phyloP scores from a whole-genome alignment of 768 basidiomycete genomes.

The Amanita molliuscula region DNA sequence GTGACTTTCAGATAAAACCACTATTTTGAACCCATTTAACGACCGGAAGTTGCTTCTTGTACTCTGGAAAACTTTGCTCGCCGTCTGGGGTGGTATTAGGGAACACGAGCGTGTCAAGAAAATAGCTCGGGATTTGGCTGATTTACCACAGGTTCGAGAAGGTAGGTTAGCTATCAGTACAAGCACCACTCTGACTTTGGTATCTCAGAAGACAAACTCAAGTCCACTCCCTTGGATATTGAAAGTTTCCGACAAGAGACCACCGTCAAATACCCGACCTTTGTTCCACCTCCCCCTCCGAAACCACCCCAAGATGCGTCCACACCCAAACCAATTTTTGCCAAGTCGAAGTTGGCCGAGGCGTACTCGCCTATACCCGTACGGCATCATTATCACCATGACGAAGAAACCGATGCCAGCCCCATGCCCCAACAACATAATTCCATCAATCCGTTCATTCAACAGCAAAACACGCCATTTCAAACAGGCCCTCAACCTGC shows the following conservation, averaged over 20 bases:
- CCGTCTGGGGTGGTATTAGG: slow-evolving; percentile 87
- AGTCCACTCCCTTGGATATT: slow-evolving; percentile 86
- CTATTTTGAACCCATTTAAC: not conserved
- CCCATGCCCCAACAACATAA: slow-evolving; percentile 13
- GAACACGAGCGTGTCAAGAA: slow-evolving; percentile 79
- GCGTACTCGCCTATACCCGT: slow-evolving; percentile 91
- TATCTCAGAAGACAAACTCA: slow-evolving; percentile 53
- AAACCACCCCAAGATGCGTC: slow-evolving; percentile 22
- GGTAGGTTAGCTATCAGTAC: slow-evolving; percentile 14
- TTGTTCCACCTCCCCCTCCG: slow-evolving; percentile 48
- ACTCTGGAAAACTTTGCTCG: slow-evolving; percentile 88
- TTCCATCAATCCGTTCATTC: slow-evolving; percentile 19
- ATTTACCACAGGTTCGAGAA: slow-evolving; percentile 50
- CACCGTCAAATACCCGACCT: slow-evolving; percentile 93
- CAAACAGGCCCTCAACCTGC: slow-evolving; percentile 43
- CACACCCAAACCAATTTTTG: slow-evolving; percentile 21
- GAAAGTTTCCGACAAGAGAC: slow-evolving; percentile 86
- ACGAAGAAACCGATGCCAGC: slow-evolving; percentile 33
- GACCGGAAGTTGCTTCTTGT: slow-evolving; percentile 70
- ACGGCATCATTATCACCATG: slow-evolving; percentile 90
- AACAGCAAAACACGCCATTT: slow-evolving; percentile 19
- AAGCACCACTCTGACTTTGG: not conserved
- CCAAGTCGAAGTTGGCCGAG: slow-evolving; percentile 65
- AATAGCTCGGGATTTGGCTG: slow-evolving; percentile 76
- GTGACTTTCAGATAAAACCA: slow-evolving; percentile 23